Conservation (phyloP, 345 rosid genomes). For the Trapa incisa region DNA sequence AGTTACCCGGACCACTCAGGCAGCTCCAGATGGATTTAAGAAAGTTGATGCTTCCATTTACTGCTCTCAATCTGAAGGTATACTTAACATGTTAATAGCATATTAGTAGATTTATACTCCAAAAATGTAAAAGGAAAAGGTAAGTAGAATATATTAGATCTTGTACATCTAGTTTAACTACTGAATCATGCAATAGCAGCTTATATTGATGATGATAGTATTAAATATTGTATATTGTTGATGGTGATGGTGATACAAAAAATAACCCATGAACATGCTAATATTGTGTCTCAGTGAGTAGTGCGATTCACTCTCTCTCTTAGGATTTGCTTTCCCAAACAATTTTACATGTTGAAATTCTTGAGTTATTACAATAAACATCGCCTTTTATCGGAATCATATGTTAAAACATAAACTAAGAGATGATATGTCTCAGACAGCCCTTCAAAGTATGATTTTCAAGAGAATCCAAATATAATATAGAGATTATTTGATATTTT, state of each 20-base stretch:
- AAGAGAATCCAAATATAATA: not conserved
- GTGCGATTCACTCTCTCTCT: not conserved
- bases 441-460: not conserved
- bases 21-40: slow-evolving; percentile 87
- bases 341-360: not conserved
- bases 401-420: not conserved
- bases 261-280: not conserved
- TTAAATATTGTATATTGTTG: too few relatives aligned
- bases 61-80: slow-evolving; percentile 88
- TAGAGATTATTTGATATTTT: not conserved
- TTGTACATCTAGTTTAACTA: not conserved
- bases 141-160: not conserved
- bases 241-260: not conserved
- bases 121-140: not conserved
- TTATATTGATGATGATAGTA: too few relatives aligned
- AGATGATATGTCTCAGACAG: not conserved
- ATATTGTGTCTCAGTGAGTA: not conserved
- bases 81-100: not conserved
- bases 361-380: not conserved
- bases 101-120: not conserved
- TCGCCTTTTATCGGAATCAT: not conserved
- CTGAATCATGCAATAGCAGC: not conserved
- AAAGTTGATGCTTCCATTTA: slow-evolving; percentile 86
- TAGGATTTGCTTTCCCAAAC: not conserved
- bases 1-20: slow-evolving; percentile 60